Evolutionary conservation across 306 rosid species (phyloP), one percentile per base, ranked within the genome.

Genomic region (Hippophae tibetana): DNA sequence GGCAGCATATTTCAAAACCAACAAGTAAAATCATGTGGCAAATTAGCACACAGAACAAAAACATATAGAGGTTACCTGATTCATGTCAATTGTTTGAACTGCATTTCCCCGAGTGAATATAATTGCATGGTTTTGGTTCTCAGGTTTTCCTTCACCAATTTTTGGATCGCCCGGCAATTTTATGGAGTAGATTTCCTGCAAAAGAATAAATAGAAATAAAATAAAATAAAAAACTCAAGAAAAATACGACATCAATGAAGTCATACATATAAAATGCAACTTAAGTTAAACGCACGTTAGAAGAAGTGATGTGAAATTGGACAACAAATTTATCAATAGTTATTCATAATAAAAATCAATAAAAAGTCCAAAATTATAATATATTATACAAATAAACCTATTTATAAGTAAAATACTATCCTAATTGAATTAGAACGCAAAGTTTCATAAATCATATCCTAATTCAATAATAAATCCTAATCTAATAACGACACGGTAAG

Each of bases 81-180:
- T 87, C 96, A 92, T 87, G 72, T 92, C 98, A 69, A 92, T 87
- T 57, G 98, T 85, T 78, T 92, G 98, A 66, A 92, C 59, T 12
- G 96, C 98, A 79, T 80, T 87, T 64, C 98, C 98, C 60, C 98
- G 98, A 13, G 98, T 92, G 78, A 92, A 92, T 65, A 87, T 73
- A 64, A 92, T 66, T 40, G 96, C 98, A 71, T 92, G 98, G 65
- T 92, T 92, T 73, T 92, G 98, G 66, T 92, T 92, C 78, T 92
- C 98, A 0, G 98, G 95, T 75, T 92, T 92, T 78, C 96, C 98
- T 87, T 92, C 98, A 52, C 96, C 98, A 60, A 92, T 55, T 71
- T 87, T 85, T 53, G 96, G 98, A 75, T 87, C 74, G 52, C 96
- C 98, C 12, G 98, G 93, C 72, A 92, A 71, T 65, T 85, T 92